Evolutionary conservation across 2,329 filamentous ascomycete genomes (phyloP), one percentile per base, ranked within the genome.

Genomic region (Dactylonectria estremocensis): DNA sequence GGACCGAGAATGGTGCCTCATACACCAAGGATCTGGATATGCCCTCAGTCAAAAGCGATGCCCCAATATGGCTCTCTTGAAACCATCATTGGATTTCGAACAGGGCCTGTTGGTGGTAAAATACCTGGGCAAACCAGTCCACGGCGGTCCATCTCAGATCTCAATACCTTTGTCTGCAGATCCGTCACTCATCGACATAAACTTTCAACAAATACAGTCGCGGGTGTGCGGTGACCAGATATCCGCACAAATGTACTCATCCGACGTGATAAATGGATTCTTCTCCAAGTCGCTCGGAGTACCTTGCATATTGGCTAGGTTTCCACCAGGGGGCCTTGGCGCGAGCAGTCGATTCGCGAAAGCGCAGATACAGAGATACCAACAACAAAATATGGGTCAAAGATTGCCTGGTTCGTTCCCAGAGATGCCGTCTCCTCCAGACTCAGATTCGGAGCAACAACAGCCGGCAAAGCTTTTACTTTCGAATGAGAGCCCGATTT

Each of bases 1-100:
- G 95, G 96, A 99, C 79, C 88, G 96, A 68, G 95, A 98, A 83
- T 99, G 96, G 95, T 98, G 95, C 81, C 84, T 99, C 20, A 86
- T 99, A 14, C 95, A 98, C 78, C 89, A 91, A 76, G 95, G 94
- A 49, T 97, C 95, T 1, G 93, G 94, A 0, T 90, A 91, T 73
- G 94, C 92, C 6, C 84, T 99, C 61, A 97, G 90, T 77, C 95
- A 98, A 80, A 99, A 98, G 82, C 87, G 91, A 70, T 92, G 96
- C 77, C 93, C 95, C 2, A 89, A 86, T 37, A 98, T 99, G 95
- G 92, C 94, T 13, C 87, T 98, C 5, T 86, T 99, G 58, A 88
- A 88, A 57, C 95, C 96, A 7, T 80, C 77, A 5, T 84, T 98
- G 46, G 93, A 98, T 74, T 89, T 97, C 64, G 83, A 87, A 0